Conservation (phyloP, 1,284 basidiomycete species). For the Apiotrichum montevideense region DNA sequence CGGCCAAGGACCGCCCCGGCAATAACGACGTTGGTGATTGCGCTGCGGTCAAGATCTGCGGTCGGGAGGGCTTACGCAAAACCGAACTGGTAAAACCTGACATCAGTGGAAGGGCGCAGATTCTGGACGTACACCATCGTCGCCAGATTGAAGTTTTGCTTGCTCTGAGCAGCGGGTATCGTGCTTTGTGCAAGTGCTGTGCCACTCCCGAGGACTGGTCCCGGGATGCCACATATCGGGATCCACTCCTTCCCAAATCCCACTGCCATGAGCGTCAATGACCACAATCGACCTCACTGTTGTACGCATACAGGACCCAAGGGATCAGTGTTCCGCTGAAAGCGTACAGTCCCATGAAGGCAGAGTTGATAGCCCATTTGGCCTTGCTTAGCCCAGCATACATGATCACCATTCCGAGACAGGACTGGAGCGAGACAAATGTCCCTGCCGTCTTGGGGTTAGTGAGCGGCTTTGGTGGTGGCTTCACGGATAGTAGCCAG, state of each 20-base stretch:
- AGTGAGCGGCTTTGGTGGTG: background rate
- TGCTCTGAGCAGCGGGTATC: slow-evolving; percentile 10
- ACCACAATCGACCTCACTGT: background rate
- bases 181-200: slow-evolving; percentile 9
- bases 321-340: slow-evolving; percentile 18
- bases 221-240: slow-evolving; percentile 16
- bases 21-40: slow-evolving; percentile 20
- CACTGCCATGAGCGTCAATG: background rate
- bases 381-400: slow-evolving; percentile 19
- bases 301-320: slow-evolving; percentile 22
- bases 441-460: slow-evolving; percentile 12
- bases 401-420: slow-evolving; percentile 17
- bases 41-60: background rate
- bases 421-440: slow-evolving; percentile 18
- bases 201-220: slow-evolving; percentile 13
- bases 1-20: slow-evolving; percentile 21
- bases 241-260: background rate
- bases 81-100: slow-evolving; percentile 19
- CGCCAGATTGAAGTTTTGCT: slow-evolving; percentile 12
- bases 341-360: slow-evolving; percentile 23
- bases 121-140: slow-evolving; percentile 14
- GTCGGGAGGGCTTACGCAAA: slow-evolving; percentile 10
- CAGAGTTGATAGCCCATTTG: slow-evolving; percentile 19
- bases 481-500: too few species aligned
- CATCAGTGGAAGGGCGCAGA: background rate